Conservation (phyloP, 2,329 filamentous ascomycete genomes). For the Lecanicillium sp. region DNA sequence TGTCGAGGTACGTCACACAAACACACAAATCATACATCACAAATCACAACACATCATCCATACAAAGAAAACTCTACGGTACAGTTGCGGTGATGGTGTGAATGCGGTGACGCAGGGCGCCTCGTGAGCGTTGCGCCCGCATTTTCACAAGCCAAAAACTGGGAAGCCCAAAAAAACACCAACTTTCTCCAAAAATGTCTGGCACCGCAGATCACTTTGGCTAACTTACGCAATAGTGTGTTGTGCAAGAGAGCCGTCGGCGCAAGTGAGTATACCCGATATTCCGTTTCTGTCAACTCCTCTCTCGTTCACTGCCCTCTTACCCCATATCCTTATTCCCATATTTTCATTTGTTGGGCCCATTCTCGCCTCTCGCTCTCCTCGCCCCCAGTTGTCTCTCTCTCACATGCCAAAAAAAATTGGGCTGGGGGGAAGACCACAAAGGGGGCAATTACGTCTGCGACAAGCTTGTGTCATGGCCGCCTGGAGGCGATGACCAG, state of each 20-base stretch:
- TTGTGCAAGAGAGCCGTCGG: constrained; percentile 73
- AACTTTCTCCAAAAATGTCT: not conserved
- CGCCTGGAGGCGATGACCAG: too few species aligned
- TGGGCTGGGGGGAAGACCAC: too few species aligned
- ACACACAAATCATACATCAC: too few species aligned
- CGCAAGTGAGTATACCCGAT: constrained; percentile 59
- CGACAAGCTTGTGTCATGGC: too few species aligned
- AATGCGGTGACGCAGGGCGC: too few species aligned
- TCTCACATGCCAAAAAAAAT: too few species aligned
- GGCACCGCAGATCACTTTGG: not conserved
- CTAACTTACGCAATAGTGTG: constrained; percentile 34
- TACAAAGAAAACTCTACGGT: not conserved
- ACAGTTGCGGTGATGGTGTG: too few species aligned
- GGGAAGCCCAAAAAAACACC: not conserved
- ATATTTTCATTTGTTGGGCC: not conserved
- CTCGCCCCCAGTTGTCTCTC: too few species aligned
- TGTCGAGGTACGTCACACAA: constrained; percentile 43
- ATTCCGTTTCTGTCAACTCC: constrained; percentile 1
- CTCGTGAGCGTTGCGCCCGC: too few species aligned
- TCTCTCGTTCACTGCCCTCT: too few species aligned
- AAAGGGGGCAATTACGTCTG: too few species aligned
- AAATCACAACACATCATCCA: not conserved
- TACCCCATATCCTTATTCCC: not conserved
- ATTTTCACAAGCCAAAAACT: constrained; percentile 1
- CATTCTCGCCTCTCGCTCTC: too few species aligned